Percentiles rank a stretch among this genome's conserved stretches.
These are phyloP conservation scores for Fusarium begoniae DNA, from an alignment of 2,329 filamentous ascomycete species.

Conservation along the genomic window DNA sequence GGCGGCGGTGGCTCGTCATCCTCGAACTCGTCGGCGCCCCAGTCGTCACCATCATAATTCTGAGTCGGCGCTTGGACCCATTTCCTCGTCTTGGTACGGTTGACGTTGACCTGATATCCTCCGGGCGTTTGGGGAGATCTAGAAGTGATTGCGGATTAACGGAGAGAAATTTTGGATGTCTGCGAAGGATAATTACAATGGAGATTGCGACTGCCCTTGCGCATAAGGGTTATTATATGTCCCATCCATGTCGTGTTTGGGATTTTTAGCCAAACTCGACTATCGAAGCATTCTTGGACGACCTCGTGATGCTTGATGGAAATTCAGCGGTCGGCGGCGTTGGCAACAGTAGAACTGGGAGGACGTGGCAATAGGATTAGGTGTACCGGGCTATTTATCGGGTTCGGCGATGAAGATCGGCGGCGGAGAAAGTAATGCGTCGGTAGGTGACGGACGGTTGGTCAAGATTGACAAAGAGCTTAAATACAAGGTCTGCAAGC, in stretches of 20 bases:
- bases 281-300: slow-evolving; percentile 39
- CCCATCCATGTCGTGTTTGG: slow-evolving; percentile 43
- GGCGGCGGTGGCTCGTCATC: slow-evolving; percentile 60
- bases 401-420: slow-evolving; percentile 27
- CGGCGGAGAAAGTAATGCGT: slow-evolving; percentile 3
- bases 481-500: slow-evolving; percentile 23
- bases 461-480: slow-evolving; percentile 21
- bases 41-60: slow-evolving; percentile 92
- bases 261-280: slow-evolving; percentile 14
- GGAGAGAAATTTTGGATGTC: background rate
- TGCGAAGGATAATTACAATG: slow-evolving; percentile 37
- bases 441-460: slow-evolving; percentile 12
- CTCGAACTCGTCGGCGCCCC: slow-evolving; percentile 79
- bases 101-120: slow-evolving; percentile 83
- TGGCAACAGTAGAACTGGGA: slow-evolving; percentile 4
- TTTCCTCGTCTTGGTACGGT: slow-evolving; percentile 89
- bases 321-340: slow-evolving; percentile 3
- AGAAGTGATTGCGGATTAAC: slow-evolving; percentile 16
- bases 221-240: slow-evolving; percentile 43
- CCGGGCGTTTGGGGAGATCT: slow-evolving; percentile 47
- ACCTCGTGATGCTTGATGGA: background rate
- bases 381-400: slow-evolving; percentile 24
- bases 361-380: slow-evolving; percentile 13
- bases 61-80: slow-evolving; percentile 91
- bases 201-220: slow-evolving; percentile 41